Conservation (phyloP, 1,139 yeast species). For the Insectozyma bohioensis region DNA sequence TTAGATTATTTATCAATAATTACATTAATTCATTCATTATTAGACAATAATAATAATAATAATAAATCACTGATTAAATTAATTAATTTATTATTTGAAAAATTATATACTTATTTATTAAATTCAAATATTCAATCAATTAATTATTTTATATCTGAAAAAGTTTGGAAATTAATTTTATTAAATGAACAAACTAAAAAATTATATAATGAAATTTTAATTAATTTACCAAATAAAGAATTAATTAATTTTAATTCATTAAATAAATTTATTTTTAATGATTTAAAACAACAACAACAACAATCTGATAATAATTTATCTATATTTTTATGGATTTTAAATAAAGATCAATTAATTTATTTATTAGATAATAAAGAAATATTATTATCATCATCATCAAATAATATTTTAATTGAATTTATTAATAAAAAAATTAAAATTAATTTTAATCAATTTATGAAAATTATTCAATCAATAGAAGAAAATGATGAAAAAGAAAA, state of each 20-base stretch:
- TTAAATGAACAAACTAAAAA: conserved; percentile 2
- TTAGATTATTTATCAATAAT: conserved; percentile 50
- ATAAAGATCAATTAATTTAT: conserved; percentile 13
- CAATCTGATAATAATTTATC: conserved; percentile 2
- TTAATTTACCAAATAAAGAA: conserved; percentile 7
- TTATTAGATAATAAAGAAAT: conserved; percentile 3
- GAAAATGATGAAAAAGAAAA: background rate
- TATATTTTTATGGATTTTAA: conserved; percentile 18
- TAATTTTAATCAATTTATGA: conserved; percentile 8
- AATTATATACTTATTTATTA: conserved; percentile 43
- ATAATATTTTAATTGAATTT: conserved; percentile 5
- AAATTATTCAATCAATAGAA: no score
- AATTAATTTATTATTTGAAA: conserved; percentile 25
- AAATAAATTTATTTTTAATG: conserved; percentile 6
- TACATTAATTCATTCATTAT: conserved; percentile 31
- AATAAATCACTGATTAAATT: no score
- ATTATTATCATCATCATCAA: conserved; percentile 6
- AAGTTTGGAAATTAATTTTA: conserved; percentile 17
- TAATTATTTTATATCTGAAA: conserved; percentile 19
- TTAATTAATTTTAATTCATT: conserved; percentile 4
- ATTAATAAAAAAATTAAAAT: conserved; percentile 5
- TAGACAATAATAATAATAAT: no score
- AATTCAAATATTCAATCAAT: conserved; percentile 12
- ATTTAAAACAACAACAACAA: conserved; percentile 2
- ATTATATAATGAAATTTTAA: conserved; percentile 13